Conservation (phyloP, 2,329 filamentous ascomycete species). For the Paracamarosporium sp. region DNA sequence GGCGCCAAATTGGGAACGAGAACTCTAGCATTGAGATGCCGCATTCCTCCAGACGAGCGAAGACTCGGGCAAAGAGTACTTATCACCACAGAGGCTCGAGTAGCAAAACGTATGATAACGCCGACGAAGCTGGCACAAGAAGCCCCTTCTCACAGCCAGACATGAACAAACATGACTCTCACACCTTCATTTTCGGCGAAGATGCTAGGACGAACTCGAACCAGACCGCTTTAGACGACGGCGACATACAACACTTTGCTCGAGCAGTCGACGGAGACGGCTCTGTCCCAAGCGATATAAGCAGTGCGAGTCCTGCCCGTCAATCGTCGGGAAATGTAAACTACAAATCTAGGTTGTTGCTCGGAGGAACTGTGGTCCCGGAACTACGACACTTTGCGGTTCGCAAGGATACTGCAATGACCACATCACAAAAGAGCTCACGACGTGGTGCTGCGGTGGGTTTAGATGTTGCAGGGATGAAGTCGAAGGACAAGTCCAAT, state of each 20-base stretch:
- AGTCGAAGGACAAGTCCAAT: neutral
- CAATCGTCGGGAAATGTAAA: neutral
- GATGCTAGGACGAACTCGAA: neutral
- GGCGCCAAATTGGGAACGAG: neutral
- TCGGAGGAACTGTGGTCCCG: neutral
- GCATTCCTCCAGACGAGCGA: neutral
- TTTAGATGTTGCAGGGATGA: neutral
- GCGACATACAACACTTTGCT: neutral
- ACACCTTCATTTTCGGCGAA: neutral
- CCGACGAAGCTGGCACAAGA: neutral
- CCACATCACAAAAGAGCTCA: neutral
- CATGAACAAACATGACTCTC: neutral
- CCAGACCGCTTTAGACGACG: neutral
- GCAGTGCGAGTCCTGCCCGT: neutral
- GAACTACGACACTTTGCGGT: too few species aligned
- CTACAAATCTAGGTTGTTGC: neutral
- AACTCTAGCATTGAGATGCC: neutral
- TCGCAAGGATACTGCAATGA: neutral
- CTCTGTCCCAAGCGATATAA: neutral
- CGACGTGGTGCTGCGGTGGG: neutral
- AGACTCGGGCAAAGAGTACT: neutral
- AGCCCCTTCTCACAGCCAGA: conserved; percentile 1
- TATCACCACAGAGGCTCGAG: neutral
- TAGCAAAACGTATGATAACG: neutral
- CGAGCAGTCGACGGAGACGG: neutral